phyloP scores from a whole-genome alignment of 768 basidiomycete genomes.

The Podaxis pistillaris region DNA sequence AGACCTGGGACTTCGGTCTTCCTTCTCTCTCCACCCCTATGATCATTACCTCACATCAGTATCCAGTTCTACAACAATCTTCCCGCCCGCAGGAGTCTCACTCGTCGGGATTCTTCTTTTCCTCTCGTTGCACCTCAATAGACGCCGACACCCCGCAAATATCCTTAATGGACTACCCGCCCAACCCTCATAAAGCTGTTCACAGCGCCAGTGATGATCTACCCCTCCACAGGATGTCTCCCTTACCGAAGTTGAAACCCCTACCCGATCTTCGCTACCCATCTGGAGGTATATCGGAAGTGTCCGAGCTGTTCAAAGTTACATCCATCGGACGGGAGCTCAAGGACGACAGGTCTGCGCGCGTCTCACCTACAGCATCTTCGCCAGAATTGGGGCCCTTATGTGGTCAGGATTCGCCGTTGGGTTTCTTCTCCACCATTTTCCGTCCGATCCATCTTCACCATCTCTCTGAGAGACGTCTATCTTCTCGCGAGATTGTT shows the following conservation, averaged over 20 bases:
- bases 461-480: conserved; percentile 3
- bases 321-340: not conserved
- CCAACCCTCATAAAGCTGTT: not conserved
- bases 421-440: not conserved
- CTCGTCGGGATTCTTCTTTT: not conserved
- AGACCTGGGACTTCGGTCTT: not conserved
- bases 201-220: not conserved
- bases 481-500: not conserved
- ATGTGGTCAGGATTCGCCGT: not conserved
- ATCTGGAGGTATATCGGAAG: conserved; percentile 1
- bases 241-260: conserved; percentile 1
- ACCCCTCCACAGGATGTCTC: not conserved
- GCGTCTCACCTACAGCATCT: not conserved
- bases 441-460: conserved; percentile 5
- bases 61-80: not conserved
- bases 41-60: not conserved
- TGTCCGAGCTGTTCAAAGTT: conserved; percentile 10
- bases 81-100: not conserved
- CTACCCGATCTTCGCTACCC: not conserved
- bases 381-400: not conserved
- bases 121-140: not conserved
- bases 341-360: not conserved
- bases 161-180: not conserved
- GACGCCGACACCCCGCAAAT: not conserved
- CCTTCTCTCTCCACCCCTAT: not conserved